Conservation (phyloP, 2,329 filamentous ascomycete species). For the Talaromyces sp. region DNA sequence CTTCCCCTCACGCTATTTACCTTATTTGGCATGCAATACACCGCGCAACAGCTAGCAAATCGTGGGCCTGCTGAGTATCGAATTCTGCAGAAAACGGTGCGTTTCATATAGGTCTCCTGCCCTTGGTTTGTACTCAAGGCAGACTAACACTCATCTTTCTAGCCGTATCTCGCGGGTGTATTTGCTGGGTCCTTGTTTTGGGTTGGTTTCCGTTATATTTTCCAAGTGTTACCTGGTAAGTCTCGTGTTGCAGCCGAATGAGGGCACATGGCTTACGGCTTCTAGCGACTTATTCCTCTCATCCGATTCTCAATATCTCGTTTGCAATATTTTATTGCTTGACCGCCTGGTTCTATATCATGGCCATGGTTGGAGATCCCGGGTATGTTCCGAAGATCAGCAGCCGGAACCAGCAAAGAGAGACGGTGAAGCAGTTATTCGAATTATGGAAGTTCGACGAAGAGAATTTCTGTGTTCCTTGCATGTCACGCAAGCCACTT, state of each 20-base stretch:
- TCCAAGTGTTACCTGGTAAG: conserved; percentile 72
- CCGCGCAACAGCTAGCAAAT: conserved; percentile 74
- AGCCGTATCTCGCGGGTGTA: conserved; percentile 92
- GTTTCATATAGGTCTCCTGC: conserved; percentile 31
- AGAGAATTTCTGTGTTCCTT: conserved; percentile 87
- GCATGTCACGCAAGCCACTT: conserved; percentile 90
- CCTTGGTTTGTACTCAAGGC: too few relatives aligned
- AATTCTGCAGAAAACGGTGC: conserved; percentile 82
- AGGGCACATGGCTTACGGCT: conserved; percentile 3
- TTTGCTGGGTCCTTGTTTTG: conserved; percentile 86
- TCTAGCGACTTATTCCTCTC: conserved; percentile 65
- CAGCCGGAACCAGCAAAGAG: conserved; percentile 86
- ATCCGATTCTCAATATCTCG: conserved; percentile 75
- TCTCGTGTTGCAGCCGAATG: background rate
- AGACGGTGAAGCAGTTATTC: conserved; percentile 84
- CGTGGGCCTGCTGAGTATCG: conserved; percentile 88
- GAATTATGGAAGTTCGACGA: conserved; percentile 89
- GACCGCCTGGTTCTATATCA: conserved; percentile 82
- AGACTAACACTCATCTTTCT: conserved; percentile 21
- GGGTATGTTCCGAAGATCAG: conserved; percentile 90
- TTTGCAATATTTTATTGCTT: conserved; percentile 68
- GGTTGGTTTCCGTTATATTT: conserved; percentile 74
- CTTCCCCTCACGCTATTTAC: conserved; percentile 70
- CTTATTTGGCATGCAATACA: conserved; percentile 71
- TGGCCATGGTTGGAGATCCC: conserved; percentile 84